A percentile compares a stretch with the other conserved stretches of the same genome.
Conservation (phyloP, 768 basidiomycete genomes). For the Clitopilus passeckerianus region DNA sequence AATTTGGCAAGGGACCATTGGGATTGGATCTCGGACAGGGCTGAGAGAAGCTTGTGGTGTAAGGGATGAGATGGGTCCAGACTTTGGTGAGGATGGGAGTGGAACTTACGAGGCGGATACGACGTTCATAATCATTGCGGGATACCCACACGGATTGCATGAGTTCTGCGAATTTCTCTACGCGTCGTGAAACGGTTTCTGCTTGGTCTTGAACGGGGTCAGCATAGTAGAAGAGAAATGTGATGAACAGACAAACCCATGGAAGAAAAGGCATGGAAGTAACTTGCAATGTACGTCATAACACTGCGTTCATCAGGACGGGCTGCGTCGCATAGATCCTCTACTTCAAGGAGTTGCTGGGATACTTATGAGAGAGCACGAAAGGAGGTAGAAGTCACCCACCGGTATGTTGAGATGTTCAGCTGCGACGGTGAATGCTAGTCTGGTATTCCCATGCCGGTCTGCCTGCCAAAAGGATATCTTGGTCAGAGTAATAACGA, state of each 20-base stretch:
- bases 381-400: slow-evolving; percentile 20
- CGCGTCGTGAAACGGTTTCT: slow-evolving; percentile 88
- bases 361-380: not conserved
- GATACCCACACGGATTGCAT: slow-evolving; percentile 90
- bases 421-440: slow-evolving; percentile 87
- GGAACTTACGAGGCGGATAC: slow-evolving; percentile 58
- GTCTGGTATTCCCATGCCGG: slow-evolving; percentile 74
- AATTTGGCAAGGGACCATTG: slow-evolving; percentile 67
- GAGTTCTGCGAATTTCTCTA: slow-evolving; percentile 93
- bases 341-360: slow-evolving; percentile 93
- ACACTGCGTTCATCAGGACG: slow-evolving; percentile 94
- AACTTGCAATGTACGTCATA: slow-evolving; percentile 97
- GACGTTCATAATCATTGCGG: slow-evolving; percentile 89
- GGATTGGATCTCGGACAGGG: slow-evolving; percentile 61
- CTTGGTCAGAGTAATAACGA: not conserved
- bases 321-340: slow-evolving; percentile 85
- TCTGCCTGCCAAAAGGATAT: slow-evolving; percentile 44
- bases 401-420: slow-evolving; percentile 90
- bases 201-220: slow-evolving; percentile 66
- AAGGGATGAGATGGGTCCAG: not conserved
- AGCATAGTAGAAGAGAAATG: slow-evolving; percentile 1
- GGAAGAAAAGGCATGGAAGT: slow-evolving; percentile 96
- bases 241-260: slow-evolving; percentile 61
- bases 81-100: not conserved
- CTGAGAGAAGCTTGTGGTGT: slow-evolving; percentile 50